Conservation (phyloP, 257 asterid genomes). For the Petunia secreta region DNA sequence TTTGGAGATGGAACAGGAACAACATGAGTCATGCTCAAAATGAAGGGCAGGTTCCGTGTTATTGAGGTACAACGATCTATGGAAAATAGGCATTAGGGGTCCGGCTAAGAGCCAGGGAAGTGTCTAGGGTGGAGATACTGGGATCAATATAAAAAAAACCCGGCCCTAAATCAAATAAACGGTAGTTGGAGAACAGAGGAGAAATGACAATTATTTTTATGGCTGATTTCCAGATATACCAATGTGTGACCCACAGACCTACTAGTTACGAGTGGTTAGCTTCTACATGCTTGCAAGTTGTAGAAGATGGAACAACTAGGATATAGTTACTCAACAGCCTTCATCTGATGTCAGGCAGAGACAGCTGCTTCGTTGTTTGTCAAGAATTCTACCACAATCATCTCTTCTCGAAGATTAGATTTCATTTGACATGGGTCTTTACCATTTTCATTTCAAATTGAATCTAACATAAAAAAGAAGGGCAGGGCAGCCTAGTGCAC, state of each 20-base stretch:
- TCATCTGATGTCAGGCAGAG: slow-evolving; percentile 3
- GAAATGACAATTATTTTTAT: slow-evolving; percentile 1
- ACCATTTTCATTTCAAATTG: not conserved
- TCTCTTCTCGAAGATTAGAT: not conserved
- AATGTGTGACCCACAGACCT: not conserved
- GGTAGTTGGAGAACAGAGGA: slow-evolving; percentile 6
- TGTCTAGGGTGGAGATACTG: not conserved
- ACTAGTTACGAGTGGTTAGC: not conserved
- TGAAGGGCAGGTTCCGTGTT: slow-evolving; percentile 11
- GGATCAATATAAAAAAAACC: not conserved
- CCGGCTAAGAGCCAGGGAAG: slow-evolving; percentile 7
- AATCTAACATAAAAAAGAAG: not conserved
- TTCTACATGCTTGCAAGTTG: slow-evolving; percentile 9
- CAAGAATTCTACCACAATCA: not conserved
- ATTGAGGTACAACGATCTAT: slow-evolving; percentile 7
- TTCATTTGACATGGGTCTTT: not conserved
- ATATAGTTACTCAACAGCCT: not conserved
- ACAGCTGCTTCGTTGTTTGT: not conserved
- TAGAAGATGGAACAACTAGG: not conserved
- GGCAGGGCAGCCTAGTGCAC: not conserved
- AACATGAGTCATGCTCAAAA: not conserved
- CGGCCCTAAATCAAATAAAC: not conserved
- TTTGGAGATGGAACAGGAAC: too few species aligned
- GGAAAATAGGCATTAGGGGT: not conserved
- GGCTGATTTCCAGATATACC: not conserved